phyloP scores from a whole-genome alignment of 2,329 filamentous ascomycete species.

The Drechslerella dactyloides region DNA sequence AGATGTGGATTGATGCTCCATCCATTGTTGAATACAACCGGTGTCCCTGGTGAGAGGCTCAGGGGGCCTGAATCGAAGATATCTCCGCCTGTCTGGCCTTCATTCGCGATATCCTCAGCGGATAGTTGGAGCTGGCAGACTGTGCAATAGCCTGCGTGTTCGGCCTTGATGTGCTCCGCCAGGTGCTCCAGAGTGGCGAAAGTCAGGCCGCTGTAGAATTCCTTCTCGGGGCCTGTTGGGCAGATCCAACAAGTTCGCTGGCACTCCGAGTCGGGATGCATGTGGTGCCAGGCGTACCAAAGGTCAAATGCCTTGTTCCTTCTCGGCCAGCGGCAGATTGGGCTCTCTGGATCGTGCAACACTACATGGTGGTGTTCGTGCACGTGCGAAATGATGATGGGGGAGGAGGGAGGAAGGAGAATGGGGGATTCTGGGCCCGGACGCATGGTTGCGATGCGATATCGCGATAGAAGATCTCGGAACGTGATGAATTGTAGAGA shows the following conservation, averaged over 20 bases:
- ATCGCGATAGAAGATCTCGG: too few species aligned
- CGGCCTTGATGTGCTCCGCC: neutral
- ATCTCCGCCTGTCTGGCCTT: too few species aligned
- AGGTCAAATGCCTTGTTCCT: neutral
- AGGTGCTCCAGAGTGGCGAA: neutral
- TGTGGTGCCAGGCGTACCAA: neutral
- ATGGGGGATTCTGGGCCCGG: neutral
- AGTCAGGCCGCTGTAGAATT: neutral
- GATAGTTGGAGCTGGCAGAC: neutral
- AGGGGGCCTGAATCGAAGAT: too few species aligned
- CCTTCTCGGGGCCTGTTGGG: neutral
- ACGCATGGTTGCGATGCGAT: neutral
- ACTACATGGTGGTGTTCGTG: neutral
- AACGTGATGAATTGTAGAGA: too few species aligned
- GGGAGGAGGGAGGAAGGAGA: neutral
- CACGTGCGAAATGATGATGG: neutral
- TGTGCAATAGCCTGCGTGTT: neutral
- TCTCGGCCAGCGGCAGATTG: neutral
- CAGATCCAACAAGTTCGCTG: conserved; percentile 3
- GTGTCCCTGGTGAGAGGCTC: too few species aligned
- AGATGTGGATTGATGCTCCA: too few species aligned
- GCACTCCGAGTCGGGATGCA: neutral
- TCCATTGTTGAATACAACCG: too few species aligned
- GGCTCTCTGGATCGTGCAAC: neutral
- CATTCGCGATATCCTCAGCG: too few species aligned